Conservation (phyloP, 139 green algal genomes). For the Astrephomene gubernaculifera region DNA sequence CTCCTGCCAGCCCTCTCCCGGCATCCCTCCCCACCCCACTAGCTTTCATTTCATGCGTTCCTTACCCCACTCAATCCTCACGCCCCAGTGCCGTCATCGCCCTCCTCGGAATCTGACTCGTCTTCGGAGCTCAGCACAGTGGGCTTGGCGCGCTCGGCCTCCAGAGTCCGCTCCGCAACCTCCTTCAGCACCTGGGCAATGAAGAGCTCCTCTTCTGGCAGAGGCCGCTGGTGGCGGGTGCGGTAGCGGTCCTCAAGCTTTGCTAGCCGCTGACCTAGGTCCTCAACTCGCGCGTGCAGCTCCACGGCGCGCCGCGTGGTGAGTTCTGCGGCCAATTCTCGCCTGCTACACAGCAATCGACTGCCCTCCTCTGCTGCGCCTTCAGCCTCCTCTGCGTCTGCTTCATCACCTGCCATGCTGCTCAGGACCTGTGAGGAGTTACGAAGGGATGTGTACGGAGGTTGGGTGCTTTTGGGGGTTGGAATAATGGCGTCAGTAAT, state of each 20-base stretch:
- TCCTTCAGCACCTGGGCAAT: conserved; percentile 45
- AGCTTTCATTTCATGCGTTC: too few relatives aligned
- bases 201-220: conserved; percentile 44
- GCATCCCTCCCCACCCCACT: too few relatives aligned
- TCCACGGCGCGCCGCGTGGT: conserved; percentile 25
- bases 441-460: background rate
- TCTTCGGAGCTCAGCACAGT: conserved; percentile 13
- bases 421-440: conserved; percentile 7
- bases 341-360: conserved; percentile 21
- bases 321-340: conserved; percentile 7
- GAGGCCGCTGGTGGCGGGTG: background rate
- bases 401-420: background rate
- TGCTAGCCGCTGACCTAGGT: conserved; percentile 12
- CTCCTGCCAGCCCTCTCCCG: too few relatives aligned
- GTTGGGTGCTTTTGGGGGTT: too few relatives aligned
- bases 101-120: conserved; percentile 14
- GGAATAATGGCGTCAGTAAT: background rate
- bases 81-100: background rate
- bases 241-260: conserved; percentile 34
- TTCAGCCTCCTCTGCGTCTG: conserved; percentile 21
- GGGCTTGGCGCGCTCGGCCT: conserved; percentile 25
- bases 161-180: conserved; percentile 28
- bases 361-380: conserved; percentile 5
- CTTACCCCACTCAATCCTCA: too few relatives aligned
- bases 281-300: conserved; percentile 8